Conservation (phyloP, 768 basidiomycete genomes). For the Xerocomus potaroensis region DNA sequence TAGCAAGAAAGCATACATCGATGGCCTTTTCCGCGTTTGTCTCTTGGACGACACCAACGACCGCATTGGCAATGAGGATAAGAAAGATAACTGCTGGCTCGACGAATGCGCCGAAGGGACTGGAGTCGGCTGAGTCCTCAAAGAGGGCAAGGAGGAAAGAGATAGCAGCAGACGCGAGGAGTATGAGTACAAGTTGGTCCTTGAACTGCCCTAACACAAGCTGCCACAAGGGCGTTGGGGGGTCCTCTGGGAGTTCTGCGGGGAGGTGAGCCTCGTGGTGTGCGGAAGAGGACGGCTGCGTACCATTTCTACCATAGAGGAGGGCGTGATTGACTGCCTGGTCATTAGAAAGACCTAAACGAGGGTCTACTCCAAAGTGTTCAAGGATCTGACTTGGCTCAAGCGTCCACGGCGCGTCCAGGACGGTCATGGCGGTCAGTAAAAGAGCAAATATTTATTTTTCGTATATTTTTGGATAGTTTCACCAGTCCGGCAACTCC, state of each 20-base stretch:
- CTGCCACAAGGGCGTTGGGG: conserved; percentile 87
- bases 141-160: conserved; percentile 90
- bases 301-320: conserved; percentile 85
- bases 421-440: conserved; percentile 25
- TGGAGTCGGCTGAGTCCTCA: conserved; percentile 68
- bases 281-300: conserved; percentile 8
- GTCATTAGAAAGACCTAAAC: conserved; percentile 57
- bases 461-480: conserved; percentile 11
- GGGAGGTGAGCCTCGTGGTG: conserved; percentile 2
- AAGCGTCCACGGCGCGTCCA: conserved; percentile 80
- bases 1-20: conserved; percentile 59
- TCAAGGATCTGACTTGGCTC: conserved; percentile 64
- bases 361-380: conserved; percentile 64
- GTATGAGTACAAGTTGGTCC: conserved; percentile 96
- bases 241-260: conserved; percentile 88
- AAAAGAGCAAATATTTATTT: background rate
- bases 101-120: conserved; percentile 81
- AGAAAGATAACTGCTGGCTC: conserved; percentile 94
- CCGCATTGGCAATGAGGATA: conserved; percentile 95
- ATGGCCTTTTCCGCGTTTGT: conserved; percentile 95
- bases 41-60: conserved; percentile 96
- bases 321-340: conserved; percentile 72
- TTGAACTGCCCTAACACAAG: conserved; percentile 99
- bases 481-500: background rate
- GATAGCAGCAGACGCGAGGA: conserved; percentile 88